Evolutionary conservation across 106 monocot genomes (phyloP).

Genomic region (Allium sativum): DNA sequence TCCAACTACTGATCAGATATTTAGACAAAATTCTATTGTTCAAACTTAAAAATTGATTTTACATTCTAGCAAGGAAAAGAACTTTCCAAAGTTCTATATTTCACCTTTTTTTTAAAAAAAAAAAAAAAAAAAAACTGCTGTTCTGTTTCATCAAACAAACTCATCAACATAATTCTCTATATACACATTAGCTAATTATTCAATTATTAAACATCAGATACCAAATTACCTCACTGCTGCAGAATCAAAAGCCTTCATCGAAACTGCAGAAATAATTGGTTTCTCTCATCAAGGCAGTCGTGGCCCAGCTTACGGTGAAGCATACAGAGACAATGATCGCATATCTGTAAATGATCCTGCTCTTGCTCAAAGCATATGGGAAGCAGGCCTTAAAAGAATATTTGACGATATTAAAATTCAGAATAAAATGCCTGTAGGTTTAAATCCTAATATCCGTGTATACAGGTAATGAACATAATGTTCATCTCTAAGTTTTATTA

Average conservation of each 20-base stretch:
- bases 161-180: too few relatives aligned
- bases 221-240: constrained; percentile 54
- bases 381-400: constrained; percentile 56
- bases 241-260: constrained; percentile 72
- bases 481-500: not conserved
- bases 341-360: constrained; percentile 51
- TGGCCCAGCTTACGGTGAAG: constrained; percentile 82
- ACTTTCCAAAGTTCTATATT: too few relatives aligned
- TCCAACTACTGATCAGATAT: too few relatives aligned
- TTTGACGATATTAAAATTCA: constrained; percentile 57
- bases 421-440: constrained; percentile 49
- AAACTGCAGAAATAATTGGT: constrained; percentile 59
- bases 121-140: too few relatives aligned
- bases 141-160: too few relatives aligned
- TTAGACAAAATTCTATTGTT: too few relatives aligned
- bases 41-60: too few relatives aligned
- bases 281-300: constrained; percentile 88
- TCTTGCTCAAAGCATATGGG: constrained; percentile 74
- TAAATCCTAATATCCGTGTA: constrained; percentile 91
- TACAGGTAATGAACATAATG: constrained; percentile 46
- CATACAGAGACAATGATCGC: constrained; percentile 90
- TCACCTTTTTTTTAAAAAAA: too few relatives aligned
- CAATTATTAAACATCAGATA: constrained; percentile 32
- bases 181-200: not conserved
- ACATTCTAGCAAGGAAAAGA: too few relatives aligned